These are phyloP conservation scores for Persicaria maculosa DNA, from an alignment of 148 eudicot species.

Conservation along the genomic window DNA sequence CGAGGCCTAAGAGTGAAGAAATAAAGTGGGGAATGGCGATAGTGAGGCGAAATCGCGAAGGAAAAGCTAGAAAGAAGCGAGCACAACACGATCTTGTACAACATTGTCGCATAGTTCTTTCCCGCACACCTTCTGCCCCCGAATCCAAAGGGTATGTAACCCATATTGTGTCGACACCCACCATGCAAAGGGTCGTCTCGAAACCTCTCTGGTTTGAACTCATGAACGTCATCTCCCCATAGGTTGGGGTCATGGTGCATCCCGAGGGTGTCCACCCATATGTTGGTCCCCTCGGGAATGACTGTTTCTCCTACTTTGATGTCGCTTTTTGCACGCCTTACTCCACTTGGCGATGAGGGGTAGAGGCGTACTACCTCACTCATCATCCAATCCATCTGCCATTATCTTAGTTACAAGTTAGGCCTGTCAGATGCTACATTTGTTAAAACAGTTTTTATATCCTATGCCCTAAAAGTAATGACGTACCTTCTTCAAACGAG, in stretches of 20 bases:
- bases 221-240: slow-evolving; percentile 11
- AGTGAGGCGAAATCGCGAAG: neutral
- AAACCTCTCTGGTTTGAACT: slow-evolving; percentile 8
- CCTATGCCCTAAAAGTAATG: no score
- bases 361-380: slow-evolving; percentile 46
- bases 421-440: neutral
- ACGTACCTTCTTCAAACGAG: slow-evolving; percentile 3
- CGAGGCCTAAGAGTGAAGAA: slow-evolving; percentile 3
- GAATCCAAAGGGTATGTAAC: slow-evolving; percentile 5
- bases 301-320: slow-evolving; percentile 8
- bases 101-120: slow-evolving; percentile 3
- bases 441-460: no score
- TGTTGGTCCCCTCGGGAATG: neutral
- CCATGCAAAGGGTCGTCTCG: slow-evolving; percentile 1
- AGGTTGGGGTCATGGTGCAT: slow-evolving; percentile 11
- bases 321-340: neutral
- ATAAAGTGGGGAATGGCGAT: neutral
- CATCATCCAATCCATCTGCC: slow-evolving; percentile 84
- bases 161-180: neutral
- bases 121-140: slow-evolving; percentile 8
- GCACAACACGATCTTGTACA: slow-evolving; percentile 4
- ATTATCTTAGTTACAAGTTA: neutral
- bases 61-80: slow-evolving; percentile 4
- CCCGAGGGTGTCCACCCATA: slow-evolving; percentile 1
- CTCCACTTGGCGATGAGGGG: neutral